Base-by-base conservation (phyloP, 805 yeast species). In the Wickerhamiella bombiphila region DNA sequence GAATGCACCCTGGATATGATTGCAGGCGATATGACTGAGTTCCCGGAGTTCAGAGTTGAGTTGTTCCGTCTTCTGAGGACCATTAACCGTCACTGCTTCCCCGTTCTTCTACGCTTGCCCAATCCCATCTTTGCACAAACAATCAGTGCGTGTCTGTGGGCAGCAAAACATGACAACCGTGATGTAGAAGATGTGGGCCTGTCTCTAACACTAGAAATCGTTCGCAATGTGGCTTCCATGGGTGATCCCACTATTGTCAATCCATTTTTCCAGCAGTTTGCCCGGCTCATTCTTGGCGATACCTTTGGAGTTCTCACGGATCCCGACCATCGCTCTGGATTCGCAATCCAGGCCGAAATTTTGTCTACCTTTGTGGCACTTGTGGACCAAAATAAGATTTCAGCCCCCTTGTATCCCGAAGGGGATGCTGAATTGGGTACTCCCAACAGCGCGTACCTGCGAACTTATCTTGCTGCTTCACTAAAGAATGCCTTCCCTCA, bases 291-390 rank as follows among this genome's bases (percentile, higher is more conserved):
- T 41, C 69, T 91, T 44, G 75, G 91, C 41, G 99, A 91, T 57
- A 80, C 93, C 1, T 91, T 91, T 56, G 80, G 72, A 52, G 97
- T 91, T 22, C 68, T 91, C 40, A 91, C 98, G 2, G 97, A 91
- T 58, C 77, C 95, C 6, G 99, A 91, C 59, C 99, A 91, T 60
- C 88, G 91, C 63, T 82, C 97, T 20, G 97, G 97, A 1, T 91
- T 91, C 65, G 72, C 78, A 44, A 70, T 76, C 48, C 99, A 91
- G 63, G 69, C 93, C 5, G 79, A 80, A 53, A 66, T 93, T 45
- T 68, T 91, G 50, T 77, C 93, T 41, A 80, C 76, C 56, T 68
- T 91, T 61, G 73, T 91, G 45, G 80, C 80, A 42, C 64, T 88
- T 43, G 91, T 88, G 11, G 81, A 81, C 55, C 78, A 74, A 44